Base-by-base conservation (phyloP, 139 green algal genomes). In the Penium margaritaceum region DNA sequence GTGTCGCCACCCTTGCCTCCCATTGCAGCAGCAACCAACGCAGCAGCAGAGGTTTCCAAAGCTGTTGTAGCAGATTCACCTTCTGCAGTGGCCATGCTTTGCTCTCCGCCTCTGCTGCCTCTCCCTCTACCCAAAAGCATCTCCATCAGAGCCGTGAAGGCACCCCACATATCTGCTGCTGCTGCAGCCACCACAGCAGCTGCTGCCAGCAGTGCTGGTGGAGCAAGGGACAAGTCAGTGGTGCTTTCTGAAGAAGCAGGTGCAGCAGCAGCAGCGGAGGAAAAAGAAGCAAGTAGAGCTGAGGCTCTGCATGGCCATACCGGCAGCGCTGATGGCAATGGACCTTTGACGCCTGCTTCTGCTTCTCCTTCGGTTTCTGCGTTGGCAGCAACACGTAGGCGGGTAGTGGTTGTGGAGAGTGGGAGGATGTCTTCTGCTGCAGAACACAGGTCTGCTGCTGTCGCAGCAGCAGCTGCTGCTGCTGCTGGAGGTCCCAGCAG, bases 91-190 rank as follows among this genome's bases (percentile, higher is more conserved):
- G 51, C 51, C 51, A n/a, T 60, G 29, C 24, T 24, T 60, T n/a
- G 24, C 19, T 33, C 51, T 60, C 6, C 51, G 2, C 51, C 29
- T n/a, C 51, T 24, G 17, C 51, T 60, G 51, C 51, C 51, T 24
- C 51, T 60, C 12, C 46, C 66, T 24, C 66, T 70, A 27, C 68
- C 68, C 30, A 76, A 76, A 32, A 76, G 68, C 51, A 70, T 76
- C 29, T 76, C 68, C 14, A 21, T 76, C 27, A 47, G 68, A 36
- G 68, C 68, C 2, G 64, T 6, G 30, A 4, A 15, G 35, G n/a
- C n/a, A n/a, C n/a, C n/a, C n/a, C 39, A 37, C 14, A 21, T n/a
- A 30, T 5, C 17, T 21, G 64, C 29, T 30, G 53, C 9, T 63
- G 53, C 6, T 63, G 41, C 9, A 12, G 41, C 9, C 9, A 12